phyloP scores from a whole-genome alignment of 805 yeast genomes.

The Schwanniomyces pseudopolymorphus region DNA sequence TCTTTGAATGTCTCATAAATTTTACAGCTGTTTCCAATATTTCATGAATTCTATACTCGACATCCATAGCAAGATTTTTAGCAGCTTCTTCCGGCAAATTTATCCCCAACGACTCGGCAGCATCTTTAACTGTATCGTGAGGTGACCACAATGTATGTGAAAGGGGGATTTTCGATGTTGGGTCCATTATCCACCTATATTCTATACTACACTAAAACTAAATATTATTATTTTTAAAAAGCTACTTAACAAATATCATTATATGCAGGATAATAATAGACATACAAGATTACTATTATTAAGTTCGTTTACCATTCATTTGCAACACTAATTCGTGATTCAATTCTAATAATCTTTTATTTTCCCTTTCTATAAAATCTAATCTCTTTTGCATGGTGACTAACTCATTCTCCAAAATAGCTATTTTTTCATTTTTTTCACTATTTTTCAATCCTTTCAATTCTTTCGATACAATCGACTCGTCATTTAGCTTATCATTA shows the following conservation, averaged over 20 bases:
- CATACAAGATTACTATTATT: neutral
- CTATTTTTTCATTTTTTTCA: slow-evolving; percentile 16
- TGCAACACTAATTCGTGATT: slow-evolving; percentile 22
- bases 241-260: neutral
- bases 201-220: neutral
- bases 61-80: slow-evolving; percentile 95
- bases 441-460: slow-evolving; percentile 12
- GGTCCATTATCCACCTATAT: slow-evolving; percentile 24
- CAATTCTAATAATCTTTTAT: slow-evolving; percentile 28
- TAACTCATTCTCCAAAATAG: slow-evolving; percentile 21
- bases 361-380: slow-evolving; percentile 23
- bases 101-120: slow-evolving; percentile 88
- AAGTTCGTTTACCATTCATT: neutral
- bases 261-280: neutral
- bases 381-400: slow-evolving; percentile 18
- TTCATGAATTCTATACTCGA: slow-evolving; percentile 96
- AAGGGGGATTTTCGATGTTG: slow-evolving; percentile 49
- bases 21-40: slow-evolving; percentile 93
- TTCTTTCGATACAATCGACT: neutral
- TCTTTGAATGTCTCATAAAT: slow-evolving; percentile 91
- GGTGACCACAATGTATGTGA: slow-evolving; percentile 98
- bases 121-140: slow-evolving; percentile 93
- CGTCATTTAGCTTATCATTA: neutral
- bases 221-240: neutral
- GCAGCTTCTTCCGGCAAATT: slow-evolving; percentile 88